Evolutionary conservation across 2,329 filamentous ascomycete genomes (phyloP).

Genomic region (Cercospora sp.): DNA sequence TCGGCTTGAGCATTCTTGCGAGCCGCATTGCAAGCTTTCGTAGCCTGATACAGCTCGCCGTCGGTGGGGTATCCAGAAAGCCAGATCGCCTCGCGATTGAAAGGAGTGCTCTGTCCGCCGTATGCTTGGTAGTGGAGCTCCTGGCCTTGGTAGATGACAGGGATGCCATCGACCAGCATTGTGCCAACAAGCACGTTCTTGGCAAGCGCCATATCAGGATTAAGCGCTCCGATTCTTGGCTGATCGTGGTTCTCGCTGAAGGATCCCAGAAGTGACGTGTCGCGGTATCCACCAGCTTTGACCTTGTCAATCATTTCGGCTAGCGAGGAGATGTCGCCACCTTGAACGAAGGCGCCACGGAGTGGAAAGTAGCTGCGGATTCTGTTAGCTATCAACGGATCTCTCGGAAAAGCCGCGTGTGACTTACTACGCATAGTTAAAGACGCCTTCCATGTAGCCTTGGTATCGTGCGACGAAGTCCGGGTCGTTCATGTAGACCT

Average conservation of each 20-base stretch:
- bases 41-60: conserved; percentile 23
- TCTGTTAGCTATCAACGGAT: neutral
- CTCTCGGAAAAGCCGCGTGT: neutral
- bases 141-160: conserved; percentile 65
- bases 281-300: conserved; percentile 39
- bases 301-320: conserved; percentile 38
- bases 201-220: conserved; percentile 56
- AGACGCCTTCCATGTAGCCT: conserved; percentile 46
- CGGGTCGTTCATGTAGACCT: conserved; percentile 45
- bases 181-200: conserved; percentile 63
- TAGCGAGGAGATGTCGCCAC: conserved; percentile 43
- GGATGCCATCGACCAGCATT: conserved; percentile 62
- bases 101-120: conserved; percentile 39
- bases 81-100: conserved; percentile 48
- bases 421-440: conserved; percentile 49
- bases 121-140: conserved; percentile 58
- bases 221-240: conserved; percentile 49
- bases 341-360: conserved; percentile 41
- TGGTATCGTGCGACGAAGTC: conserved; percentile 47
- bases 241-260: conserved; percentile 45
- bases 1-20: conserved; percentile 49
- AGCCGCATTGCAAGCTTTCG: conserved; percentile 52
- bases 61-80: conserved; percentile 44
- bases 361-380: conserved; percentile 41
- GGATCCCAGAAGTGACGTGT: conserved; percentile 42